Evolutionary conservation across 148 eudicot species (phyloP).

Genomic region (Rhododendron williamsianum): DNA sequence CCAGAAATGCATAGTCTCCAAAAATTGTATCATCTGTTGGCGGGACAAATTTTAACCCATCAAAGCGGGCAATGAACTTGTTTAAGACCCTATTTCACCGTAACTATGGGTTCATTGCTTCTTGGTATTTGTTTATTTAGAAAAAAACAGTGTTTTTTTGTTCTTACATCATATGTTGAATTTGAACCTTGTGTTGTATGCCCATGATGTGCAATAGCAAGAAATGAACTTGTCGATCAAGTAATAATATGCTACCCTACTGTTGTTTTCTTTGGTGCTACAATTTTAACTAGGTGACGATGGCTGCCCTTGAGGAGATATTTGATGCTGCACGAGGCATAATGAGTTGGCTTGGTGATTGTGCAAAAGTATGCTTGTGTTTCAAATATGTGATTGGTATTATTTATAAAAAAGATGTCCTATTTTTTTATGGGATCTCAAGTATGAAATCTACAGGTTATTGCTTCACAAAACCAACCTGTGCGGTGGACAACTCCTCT

Average conservation of each 20-base stretch:
- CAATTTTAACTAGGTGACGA: conserved; percentile 50
- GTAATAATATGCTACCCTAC: not conserved
- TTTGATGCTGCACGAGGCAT: conserved; percentile 84
- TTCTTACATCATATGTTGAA: not conserved
- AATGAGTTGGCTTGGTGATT: conserved; percentile 93
- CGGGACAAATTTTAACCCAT: not conserved
- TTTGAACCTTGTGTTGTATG: conserved; percentile 1
- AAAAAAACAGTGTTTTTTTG: not conserved
- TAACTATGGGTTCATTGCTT: not conserved
- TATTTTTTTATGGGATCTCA: not conserved
- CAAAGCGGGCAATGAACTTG: not conserved
- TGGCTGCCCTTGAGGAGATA: conserved; percentile 86
- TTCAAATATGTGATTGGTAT: not conserved
- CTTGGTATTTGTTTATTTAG: not conserved
- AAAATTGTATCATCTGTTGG: not conserved
- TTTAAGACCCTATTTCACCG: not conserved
- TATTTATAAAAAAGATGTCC: not conserved
- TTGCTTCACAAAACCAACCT: conserved; percentile 83
- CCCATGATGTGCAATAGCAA: not conserved
- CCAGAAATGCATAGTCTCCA: not conserved
- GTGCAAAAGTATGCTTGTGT: conserved; percentile 67
- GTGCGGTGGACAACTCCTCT: conserved; percentile 94
- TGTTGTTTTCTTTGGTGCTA: not conserved
- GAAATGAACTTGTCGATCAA: not conserved
- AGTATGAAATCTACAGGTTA: conserved; percentile 41